Conservation (phyloP, 2,329 filamentous ascomycete genomes). For the Xylariaceae sp. region DNA sequence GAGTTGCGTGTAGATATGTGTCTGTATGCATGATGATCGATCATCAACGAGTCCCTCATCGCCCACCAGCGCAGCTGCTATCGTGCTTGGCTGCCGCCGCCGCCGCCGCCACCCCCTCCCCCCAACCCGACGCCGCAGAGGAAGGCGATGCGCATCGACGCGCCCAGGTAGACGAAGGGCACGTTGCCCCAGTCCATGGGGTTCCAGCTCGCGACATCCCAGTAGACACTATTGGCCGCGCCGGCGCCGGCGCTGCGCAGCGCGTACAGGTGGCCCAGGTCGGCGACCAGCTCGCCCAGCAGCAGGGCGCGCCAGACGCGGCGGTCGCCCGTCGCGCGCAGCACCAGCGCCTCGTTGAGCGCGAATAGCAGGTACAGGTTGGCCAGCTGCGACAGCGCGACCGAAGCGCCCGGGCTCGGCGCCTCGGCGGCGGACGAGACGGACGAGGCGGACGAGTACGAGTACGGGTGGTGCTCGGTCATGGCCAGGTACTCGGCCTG, state of each 20-base stretch:
- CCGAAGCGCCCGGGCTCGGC: conserved; percentile 52
- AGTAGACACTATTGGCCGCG: too few relatives aligned
- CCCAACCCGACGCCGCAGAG: conserved; percentile 48
- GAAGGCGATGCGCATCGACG: conserved; percentile 51
- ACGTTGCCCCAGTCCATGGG: conserved; percentile 62
- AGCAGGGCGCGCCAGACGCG: conserved; percentile 64
- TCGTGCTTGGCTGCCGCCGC: conserved; percentile 2
- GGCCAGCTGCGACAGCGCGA: conserved; percentile 66
- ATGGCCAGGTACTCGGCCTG: conserved; percentile 54
- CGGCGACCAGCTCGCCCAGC: conserved; percentile 62
- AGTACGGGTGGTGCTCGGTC: too few relatives aligned
- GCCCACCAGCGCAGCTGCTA: conserved; percentile 6
- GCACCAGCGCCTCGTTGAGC: conserved; percentile 67
- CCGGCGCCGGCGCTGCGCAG: conserved; percentile 49
- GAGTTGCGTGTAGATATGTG: too few relatives aligned
- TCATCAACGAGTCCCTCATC: neutral
- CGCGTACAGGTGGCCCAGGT: conserved; percentile 67
- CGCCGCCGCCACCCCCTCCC: too few relatives aligned
- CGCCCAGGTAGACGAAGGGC: conserved; percentile 62
- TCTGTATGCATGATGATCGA: neutral
- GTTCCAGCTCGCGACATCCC: conserved; percentile 55
- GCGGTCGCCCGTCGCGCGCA: conserved; percentile 60
- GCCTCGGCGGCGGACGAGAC: conserved; percentile 34
- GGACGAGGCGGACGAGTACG: too few relatives aligned
- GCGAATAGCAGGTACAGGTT: conserved; percentile 74